Conservation (phyloP, 768 basidiomycete species). For the Tulasnella calospora region DNA sequence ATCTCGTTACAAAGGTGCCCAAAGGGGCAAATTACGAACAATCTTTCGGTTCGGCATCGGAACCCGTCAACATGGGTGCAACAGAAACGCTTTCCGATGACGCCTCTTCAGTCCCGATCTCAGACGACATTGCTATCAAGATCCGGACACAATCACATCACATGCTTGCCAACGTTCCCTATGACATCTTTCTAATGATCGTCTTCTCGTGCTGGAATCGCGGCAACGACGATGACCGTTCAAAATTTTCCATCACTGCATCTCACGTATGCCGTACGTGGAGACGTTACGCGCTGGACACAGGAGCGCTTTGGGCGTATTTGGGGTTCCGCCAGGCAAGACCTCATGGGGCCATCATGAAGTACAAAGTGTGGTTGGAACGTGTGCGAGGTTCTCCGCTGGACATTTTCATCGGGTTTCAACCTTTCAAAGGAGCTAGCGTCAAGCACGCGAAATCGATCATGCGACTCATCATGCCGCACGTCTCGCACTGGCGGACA, state of each 20-base stretch:
- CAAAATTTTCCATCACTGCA: background rate
- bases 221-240: background rate
- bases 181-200: background rate
- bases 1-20: too few species aligned
- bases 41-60: too few species aligned
- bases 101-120: background rate
- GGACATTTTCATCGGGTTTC: background rate
- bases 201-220: background rate
- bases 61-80: background rate
- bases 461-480: background rate
- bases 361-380: background rate
- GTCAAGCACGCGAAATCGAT: background rate
- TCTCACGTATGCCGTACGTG: constrained; percentile 10
- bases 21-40: too few species aligned
- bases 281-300: background rate
- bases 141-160: background rate
- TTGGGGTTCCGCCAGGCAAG: background rate
- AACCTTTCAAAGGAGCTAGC: background rate
- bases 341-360: background rate
- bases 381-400: background rate
- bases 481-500: constrained; percentile 37
- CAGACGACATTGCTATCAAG: background rate
- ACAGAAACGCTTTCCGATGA: background rate
- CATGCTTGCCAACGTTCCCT: background rate
- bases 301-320: background rate